These are phyloP conservation scores for Sphaerulina populicola DNA, from an alignment of 2,329 filamentous ascomycete genomes.

Conservation along the genomic window DNA sequence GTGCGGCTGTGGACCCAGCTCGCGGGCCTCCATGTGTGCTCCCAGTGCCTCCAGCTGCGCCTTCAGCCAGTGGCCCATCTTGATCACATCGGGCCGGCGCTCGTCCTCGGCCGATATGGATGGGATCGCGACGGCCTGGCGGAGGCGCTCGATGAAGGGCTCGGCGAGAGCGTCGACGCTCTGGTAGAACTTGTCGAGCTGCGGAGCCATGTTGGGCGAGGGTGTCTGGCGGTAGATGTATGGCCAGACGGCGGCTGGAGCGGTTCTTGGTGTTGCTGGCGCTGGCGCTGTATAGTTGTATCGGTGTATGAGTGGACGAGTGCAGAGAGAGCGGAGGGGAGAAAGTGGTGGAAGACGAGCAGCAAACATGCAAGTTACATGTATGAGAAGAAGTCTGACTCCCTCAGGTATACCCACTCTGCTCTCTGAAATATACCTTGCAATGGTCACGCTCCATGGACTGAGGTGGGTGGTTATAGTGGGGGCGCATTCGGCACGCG, in stretches of 20 bases:
- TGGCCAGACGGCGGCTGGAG: slow-evolving; percentile 33
- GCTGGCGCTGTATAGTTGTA: neutral
- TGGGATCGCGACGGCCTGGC: slow-evolving; percentile 89
- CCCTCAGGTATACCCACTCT: too few species aligned
- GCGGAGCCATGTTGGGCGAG: slow-evolving; percentile 63
- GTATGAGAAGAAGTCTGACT: too few species aligned
- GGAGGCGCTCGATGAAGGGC: slow-evolving; percentile 80
- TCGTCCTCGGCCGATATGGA: slow-evolving; percentile 89
- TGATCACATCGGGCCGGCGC: slow-evolving; percentile 82
- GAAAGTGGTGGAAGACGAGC: slow-evolving; percentile 1
- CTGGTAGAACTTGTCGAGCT: slow-evolving; percentile 86
- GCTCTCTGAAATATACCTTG: too few species aligned
- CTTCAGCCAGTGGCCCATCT: slow-evolving; percentile 89
- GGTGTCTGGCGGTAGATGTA: slow-evolving; percentile 37
- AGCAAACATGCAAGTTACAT: slow-evolving; percentile 13
- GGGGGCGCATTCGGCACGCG: too few species aligned
- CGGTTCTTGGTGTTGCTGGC: neutral
- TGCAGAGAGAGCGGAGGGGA: neutral
- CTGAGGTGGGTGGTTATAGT: too few species aligned
- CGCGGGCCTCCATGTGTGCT: slow-evolving; percentile 76
- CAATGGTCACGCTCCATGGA: too few species aligned
- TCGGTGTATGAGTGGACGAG: neutral
- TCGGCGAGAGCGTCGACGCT: slow-evolving; percentile 75
- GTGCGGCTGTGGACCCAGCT: slow-evolving; percentile 83
- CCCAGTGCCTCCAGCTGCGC: slow-evolving; percentile 74